phyloP scores from a whole-genome alignment of 331 rosid genomes.

The Prunus yedoensis region DNA sequence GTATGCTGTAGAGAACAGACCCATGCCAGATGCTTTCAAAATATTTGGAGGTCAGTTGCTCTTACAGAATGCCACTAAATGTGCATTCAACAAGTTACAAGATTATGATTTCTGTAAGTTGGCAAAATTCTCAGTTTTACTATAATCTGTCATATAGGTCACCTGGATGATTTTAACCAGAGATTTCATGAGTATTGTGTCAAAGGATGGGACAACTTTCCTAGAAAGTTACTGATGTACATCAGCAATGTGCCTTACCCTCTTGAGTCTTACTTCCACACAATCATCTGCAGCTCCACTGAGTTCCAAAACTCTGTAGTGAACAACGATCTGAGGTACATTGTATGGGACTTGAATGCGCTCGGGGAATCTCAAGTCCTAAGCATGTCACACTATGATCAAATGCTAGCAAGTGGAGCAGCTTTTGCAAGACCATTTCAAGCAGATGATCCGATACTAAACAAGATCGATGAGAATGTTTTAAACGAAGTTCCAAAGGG shows the following conservation, averaged over 20 bases:
- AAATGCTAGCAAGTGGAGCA: constrained; percentile 49
- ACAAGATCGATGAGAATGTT: constrained; percentile 49
- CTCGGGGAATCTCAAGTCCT: constrained; percentile 51
- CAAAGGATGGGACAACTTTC: constrained; percentile 79
- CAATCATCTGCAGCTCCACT: constrained; percentile 62
- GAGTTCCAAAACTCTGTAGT: constrained; percentile 54
- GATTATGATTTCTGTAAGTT: background rate
- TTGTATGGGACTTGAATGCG: constrained; percentile 42
- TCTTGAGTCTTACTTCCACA: constrained; percentile 71
- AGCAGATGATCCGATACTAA: constrained; percentile 39
- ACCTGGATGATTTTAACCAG: constrained; percentile 77
- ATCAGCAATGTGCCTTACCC: constrained; percentile 66
- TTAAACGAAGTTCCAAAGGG: constrained; percentile 39
- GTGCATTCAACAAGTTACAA: background rate
- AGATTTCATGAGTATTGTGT: constrained; percentile 68
- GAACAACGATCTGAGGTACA: constrained; percentile 53
- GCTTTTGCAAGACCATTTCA: constrained; percentile 68
- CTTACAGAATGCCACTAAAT: background rate
- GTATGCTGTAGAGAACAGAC: constrained; percentile 58
- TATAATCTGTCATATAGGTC: constrained; percentile 44
- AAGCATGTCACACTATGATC: constrained; percentile 46
- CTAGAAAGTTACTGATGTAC: constrained; percentile 74
- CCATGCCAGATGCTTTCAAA: constrained; percentile 66
- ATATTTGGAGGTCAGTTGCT: constrained; percentile 53
- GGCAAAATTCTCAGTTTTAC: background rate